Conservation (phyloP, 2,329 filamentous ascomycete species). For the Trichoderma sp. region DNA sequence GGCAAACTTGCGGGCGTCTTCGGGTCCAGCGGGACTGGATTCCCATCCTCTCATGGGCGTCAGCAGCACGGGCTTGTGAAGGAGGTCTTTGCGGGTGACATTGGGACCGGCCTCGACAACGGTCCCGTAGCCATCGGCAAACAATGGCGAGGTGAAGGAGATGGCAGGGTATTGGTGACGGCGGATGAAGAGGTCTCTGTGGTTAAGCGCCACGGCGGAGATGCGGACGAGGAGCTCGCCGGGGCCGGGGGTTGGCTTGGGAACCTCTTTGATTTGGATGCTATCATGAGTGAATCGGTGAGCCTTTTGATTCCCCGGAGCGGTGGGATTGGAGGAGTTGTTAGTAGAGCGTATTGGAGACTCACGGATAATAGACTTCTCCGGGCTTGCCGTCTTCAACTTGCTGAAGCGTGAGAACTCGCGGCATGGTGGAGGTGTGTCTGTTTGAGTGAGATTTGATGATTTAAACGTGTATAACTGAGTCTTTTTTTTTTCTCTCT, state of each 20-base stretch:
- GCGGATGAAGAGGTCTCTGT: slow-evolving; percentile 91
- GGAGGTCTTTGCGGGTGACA: slow-evolving; percentile 38
- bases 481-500: neutral
- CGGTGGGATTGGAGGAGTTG: no score
- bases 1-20: slow-evolving; percentile 55
- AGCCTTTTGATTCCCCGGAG: neutral
- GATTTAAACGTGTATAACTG: no score
- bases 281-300: slow-evolving; percentile 34
- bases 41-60: slow-evolving; percentile 79
- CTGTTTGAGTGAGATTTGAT: neutral
- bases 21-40: slow-evolving; percentile 67
- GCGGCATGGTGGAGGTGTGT: slow-evolving; percentile 41
- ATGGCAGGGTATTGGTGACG: slow-evolving; percentile 87
- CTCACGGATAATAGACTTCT: slow-evolving; percentile 78
- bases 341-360: slow-evolving; percentile 5
- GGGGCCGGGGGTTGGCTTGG: slow-evolving; percentile 60
- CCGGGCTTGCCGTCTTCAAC: slow-evolving; percentile 75
- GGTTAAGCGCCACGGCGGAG: slow-evolving; percentile 80
- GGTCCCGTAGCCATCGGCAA: slow-evolving; percentile 77
- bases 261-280: slow-evolving; percentile 57
- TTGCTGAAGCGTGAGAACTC: slow-evolving; percentile 61
- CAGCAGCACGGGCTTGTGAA: slow-evolving; percentile 69
- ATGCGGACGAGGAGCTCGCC: slow-evolving; percentile 72
- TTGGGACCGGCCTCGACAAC: slow-evolving; percentile 63
- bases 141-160: slow-evolving; percentile 72